Evolutionary conservation across 1,284 basidiomycete genomes (phyloP).

Genomic region (Trichosporon sp.): DNA sequence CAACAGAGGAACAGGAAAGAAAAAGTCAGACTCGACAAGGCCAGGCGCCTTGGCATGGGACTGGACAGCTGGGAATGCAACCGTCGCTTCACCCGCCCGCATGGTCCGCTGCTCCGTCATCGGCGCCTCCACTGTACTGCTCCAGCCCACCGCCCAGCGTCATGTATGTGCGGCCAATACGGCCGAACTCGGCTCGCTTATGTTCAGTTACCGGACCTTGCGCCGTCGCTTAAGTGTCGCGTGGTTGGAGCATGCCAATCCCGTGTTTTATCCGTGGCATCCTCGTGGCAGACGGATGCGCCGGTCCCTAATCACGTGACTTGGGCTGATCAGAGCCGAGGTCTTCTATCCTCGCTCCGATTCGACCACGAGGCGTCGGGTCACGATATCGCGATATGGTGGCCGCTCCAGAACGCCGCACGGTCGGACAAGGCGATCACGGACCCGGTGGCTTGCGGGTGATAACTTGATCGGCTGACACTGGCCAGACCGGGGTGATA

Average conservation of each 20-base stretch:
- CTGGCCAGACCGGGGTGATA: background rate
- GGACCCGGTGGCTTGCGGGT: background rate
- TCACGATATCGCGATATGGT: too few species aligned
- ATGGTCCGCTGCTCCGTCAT: slow-evolving; percentile 2
- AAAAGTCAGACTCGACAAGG: background rate
- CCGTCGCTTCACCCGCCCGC: background rate
- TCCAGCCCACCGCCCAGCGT: background rate
- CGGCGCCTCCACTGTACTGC: background rate
- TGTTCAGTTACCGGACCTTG: background rate
- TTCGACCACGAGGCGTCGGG: background rate
- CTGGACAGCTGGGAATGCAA: background rate
- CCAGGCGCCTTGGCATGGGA: background rate
- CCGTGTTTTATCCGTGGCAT: background rate
- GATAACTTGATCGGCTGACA: background rate
- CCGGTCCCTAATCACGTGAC: background rate
- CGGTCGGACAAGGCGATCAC: background rate
- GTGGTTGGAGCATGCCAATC: background rate
- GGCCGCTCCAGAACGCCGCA: background rate
- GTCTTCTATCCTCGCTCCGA: background rate
- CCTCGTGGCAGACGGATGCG: too few species aligned
- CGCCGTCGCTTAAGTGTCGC: background rate
- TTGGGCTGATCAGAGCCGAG: background rate
- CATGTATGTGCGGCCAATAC: background rate
- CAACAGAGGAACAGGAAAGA: background rate
- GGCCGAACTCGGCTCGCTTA: slow-evolving; percentile 1